Conservation (phyloP, 768 basidiomycete genomes). For the Nevesoporus exiguus region DNA sequence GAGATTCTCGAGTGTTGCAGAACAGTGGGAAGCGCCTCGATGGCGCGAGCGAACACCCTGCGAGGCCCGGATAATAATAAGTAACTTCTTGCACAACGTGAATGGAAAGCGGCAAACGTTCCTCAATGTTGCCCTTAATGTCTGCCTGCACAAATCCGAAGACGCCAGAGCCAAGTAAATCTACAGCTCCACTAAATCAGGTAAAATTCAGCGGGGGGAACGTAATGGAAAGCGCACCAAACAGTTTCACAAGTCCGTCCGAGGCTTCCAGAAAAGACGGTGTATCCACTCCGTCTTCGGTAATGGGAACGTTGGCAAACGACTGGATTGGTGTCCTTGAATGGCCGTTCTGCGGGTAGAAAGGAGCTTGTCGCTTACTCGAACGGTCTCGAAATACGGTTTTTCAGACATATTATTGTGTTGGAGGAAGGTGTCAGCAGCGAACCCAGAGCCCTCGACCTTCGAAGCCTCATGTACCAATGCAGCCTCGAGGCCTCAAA, state of each 20-base stretch:
- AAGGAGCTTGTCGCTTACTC: slow-evolving; percentile 38
- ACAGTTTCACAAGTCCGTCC: slow-evolving; percentile 76
- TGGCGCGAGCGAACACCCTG: slow-evolving; percentile 67
- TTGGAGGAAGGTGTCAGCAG: slow-evolving; percentile 5
- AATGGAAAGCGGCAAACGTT: slow-evolving; percentile 31
- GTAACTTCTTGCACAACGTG: slow-evolving; percentile 11
- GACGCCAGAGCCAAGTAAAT: slow-evolving; percentile 63
- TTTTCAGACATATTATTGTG: slow-evolving; percentile 29
- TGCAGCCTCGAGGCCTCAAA: slow-evolving; percentile 29
- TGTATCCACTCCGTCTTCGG: slow-evolving; percentile 77
- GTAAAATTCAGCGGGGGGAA: slow-evolving; percentile 10
- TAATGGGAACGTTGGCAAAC: slow-evolving; percentile 78
- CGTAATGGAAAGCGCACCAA: slow-evolving; percentile 47
- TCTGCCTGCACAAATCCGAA: slow-evolving; percentile 76
- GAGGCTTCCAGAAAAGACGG: slow-evolving; percentile 79
- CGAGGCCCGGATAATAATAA: slow-evolving; percentile 10
- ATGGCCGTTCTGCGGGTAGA: not conserved
- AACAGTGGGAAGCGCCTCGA: slow-evolving; percentile 39
- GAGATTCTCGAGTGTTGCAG: slow-evolving; percentile 58
- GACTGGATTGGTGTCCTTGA: slow-evolving; percentile 48
- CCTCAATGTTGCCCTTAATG: slow-evolving; percentile 62
- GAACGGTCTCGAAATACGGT: slow-evolving; percentile 68
- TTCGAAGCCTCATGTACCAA: slow-evolving; percentile 17
- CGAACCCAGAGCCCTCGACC: slow-evolving; percentile 10
- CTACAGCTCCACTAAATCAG: slow-evolving; percentile 34